Conservation (phyloP, 108 stramenopile species). For the Fragilaria crotonensis region DNA sequence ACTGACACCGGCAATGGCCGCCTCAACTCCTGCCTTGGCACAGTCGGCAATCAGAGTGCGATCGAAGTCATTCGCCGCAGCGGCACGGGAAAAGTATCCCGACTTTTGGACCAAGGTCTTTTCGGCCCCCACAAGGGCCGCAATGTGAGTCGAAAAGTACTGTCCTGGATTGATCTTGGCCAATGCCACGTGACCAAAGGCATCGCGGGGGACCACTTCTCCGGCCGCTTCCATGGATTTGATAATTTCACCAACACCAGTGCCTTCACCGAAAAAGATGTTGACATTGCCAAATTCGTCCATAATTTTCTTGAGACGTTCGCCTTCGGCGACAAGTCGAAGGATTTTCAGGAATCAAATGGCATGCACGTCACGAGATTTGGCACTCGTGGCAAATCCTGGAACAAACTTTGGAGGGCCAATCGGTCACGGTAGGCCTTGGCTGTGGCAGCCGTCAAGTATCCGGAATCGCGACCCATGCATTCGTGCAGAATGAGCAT, state of each 20-base stretch:
- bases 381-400: constrained; percentile 31
- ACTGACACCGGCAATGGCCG: constrained; percentile 68
- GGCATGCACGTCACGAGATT: constrained; percentile 79
- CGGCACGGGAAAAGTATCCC: constrained; percentile 86
- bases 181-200: constrained; percentile 86
- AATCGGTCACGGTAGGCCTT: constrained; percentile 59
- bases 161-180: constrained; percentile 84
- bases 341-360: constrained; percentile 79
- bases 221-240: constrained; percentile 69
- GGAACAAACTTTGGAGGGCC: constrained; percentile 30
- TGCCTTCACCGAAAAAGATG: constrained; percentile 87
- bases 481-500: constrained; percentile 91
- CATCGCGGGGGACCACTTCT: constrained; percentile 56
- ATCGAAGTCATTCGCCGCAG: constrained; percentile 83
- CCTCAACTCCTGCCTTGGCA: constrained; percentile 67
- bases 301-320: no score
- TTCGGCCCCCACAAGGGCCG: constrained; percentile 68
- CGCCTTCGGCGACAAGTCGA: constrained; percentile 71
- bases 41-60: constrained; percentile 74
- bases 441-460: constrained; percentile 78
- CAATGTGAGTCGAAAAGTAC: constrained; percentile 78
- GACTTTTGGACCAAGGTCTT: constrained; percentile 89
- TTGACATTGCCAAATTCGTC: no score
- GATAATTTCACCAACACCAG: constrained; percentile 81
- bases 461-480: constrained; percentile 90